Base-by-base conservation (phyloP, 805 yeast species). In the Candida ovalis region DNA sequence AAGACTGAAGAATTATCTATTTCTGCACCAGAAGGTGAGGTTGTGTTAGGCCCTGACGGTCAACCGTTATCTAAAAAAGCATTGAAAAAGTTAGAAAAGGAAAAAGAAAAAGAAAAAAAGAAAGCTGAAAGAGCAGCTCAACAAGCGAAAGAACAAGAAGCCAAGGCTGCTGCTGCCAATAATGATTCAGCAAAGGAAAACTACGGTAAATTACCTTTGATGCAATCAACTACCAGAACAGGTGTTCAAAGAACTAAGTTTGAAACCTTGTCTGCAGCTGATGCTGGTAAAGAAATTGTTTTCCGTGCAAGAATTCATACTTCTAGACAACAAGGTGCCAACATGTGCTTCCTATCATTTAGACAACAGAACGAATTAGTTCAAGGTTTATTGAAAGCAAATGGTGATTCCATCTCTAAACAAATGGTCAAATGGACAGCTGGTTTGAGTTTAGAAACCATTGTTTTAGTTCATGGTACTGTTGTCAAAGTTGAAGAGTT, bases 391-490 rank as follows among this genome's bases (percentile, higher is more conserved):
- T 74, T 91, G 54, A 88, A 84, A 64, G 85, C 86, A 52, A 82
- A 86, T 61, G 80, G 81, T 61, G 73, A 72, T 10, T 72, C 84
- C 41, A 77, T 94, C 42, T 87, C 96, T 45, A 94, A 94, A 72
- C 96, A 86, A 68, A 87, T 94, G 92, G 96, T 91, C 57, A 94
- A 94, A 73, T 94, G 97, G 96, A 86, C 90, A 24, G 88, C 92
- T 35, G 73, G 86, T 32, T 78, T 94, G 65, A 86, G 82, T 64
- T 76, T 88, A 59, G 99, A 94, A 72, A 81, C 94, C 42, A 92
- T 94, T 69, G 97, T 94, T 15, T 73, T 94, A 44, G 96, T 94
- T 25, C 82, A 84, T 60, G 99, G 99, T 70, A 67, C 69, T 21
- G 92, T 92, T 40, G 81, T 72, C 57, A 89, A 89, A 61, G 90